A percentile compares a stretch with the other conserved stretches of the same genome.
Evolutionary conservation across 2,329 filamentous ascomycete genomes (phyloP).

Genomic region (Fonsecaea nubica): DNA sequence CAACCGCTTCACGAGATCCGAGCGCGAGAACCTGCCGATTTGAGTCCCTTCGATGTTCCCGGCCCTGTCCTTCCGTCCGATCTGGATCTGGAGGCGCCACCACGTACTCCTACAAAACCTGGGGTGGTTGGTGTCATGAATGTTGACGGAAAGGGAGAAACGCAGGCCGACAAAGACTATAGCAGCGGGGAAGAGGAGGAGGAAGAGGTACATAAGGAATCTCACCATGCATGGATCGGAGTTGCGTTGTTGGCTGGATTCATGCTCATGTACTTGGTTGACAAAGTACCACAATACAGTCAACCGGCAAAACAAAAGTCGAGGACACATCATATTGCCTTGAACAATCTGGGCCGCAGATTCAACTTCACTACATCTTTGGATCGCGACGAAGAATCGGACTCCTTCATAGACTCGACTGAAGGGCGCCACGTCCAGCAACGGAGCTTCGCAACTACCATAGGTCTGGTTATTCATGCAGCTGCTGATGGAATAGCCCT

Average conservation of each 20-base stretch:
- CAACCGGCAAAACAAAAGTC: conserved; percentile 69
- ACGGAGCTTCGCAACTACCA: conserved; percentile 79
- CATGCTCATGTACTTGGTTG: conserved; percentile 95
- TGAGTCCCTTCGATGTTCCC: conserved; percentile 39
- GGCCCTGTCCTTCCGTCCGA: conserved; percentile 43
- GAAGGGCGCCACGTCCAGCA: conserved; percentile 57
- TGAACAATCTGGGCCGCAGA: conserved; percentile 75
- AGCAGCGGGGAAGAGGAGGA: conserved; percentile 46
- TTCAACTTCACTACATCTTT: conserved; percentile 53
- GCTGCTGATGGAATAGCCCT: conserved; percentile 95
- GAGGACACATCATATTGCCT: conserved; percentile 81
- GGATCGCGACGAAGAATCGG: conserved; percentile 48
- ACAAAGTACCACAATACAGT: conserved; percentile 78
- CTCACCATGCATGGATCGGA: conserved; percentile 78
- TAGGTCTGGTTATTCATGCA: conserved; percentile 93
- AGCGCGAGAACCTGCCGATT: conserved; percentile 23
- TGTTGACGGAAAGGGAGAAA: conserved; percentile 42
- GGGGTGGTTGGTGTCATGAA: conserved; percentile 40
- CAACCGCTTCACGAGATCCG: conserved; percentile 4
- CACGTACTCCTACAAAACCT: conserved; percentile 41
- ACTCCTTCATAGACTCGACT: conserved; percentile 61
- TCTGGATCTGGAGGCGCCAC: conserved; percentile 32
- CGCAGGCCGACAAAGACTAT: conserved; percentile 54
- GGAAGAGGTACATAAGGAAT: conserved; percentile 48
- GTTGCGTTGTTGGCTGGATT: conserved; percentile 87